Percentiles rank a stretch among this genome's conserved stretches.
These are phyloP conservation scores for Aspergillus caelatus DNA, from an alignment of 2,329 filamentous ascomycete genomes.

Conservation along the genomic window DNA sequence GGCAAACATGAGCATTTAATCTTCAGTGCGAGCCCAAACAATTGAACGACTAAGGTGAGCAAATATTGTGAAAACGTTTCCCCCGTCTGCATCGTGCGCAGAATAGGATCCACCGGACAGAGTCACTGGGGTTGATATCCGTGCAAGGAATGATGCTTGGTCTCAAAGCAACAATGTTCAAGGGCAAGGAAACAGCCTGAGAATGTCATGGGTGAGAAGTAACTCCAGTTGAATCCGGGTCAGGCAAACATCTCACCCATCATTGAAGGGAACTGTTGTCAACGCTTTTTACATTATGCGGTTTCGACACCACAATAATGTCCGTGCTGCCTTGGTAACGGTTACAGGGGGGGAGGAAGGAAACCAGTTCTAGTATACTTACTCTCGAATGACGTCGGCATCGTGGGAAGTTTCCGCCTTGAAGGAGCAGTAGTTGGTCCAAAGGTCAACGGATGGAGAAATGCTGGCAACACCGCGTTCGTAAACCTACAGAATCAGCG, in stretches of 20 bases:
- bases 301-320: conserved; percentile 40
- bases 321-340: conserved; percentile 44
- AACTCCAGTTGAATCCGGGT: conserved; percentile 46
- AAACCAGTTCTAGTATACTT: conserved; percentile 75
- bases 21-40: conserved; percentile 42
- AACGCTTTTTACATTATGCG: conserved; percentile 35
- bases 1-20: conserved; percentile 46
- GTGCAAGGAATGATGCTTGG: conserved; percentile 31
- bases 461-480: conserved; percentile 94
- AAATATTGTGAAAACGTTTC: conserved; percentile 28
- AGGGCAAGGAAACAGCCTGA: conserved; percentile 53
- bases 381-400: conserved; percentile 96
- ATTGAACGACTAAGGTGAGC: conserved; percentile 41
- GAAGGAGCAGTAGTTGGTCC: conserved; percentile 96
- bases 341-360: conserved; percentile 63
- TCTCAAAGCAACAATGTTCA: conserved; percentile 33
- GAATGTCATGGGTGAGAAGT: conserved; percentile 56
- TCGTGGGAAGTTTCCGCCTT: conserved; percentile 98
- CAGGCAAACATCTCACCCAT: conserved; percentile 70
- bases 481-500: conserved; percentile 68
- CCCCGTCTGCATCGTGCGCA: conserved; percentile 38
- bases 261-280: conserved; percentile 46
- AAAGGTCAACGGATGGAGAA: conserved; percentile 90
- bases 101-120: conserved; percentile 37
- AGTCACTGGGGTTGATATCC: conserved; percentile 28